phyloP scores from a whole-genome alignment of 345 rosid species.

The Reutealis trisperma region DNA sequence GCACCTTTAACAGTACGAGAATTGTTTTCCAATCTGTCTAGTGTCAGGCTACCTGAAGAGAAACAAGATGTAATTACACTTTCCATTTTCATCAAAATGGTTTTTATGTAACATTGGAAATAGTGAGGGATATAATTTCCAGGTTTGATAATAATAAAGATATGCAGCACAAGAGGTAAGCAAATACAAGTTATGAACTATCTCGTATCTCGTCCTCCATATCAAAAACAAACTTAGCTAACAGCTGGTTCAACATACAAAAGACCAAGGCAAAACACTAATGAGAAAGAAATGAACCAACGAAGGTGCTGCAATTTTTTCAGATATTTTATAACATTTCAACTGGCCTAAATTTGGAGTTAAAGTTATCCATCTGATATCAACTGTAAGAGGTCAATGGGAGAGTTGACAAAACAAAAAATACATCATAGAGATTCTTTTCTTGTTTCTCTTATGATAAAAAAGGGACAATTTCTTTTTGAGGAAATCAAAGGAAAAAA shows the following conservation, averaged over 20 bases:
- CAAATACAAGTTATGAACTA: no score
- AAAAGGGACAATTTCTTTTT: neutral
- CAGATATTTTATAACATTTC: neutral
- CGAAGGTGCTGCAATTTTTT: neutral
- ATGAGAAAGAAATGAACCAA: neutral
- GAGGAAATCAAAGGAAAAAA: conserved; percentile 12
- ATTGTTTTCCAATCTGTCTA: conserved; percentile 77
- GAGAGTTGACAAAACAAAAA: neutral
- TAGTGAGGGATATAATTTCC: neutral
- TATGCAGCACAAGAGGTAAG: neutral
- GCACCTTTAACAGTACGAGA: conserved; percentile 92
- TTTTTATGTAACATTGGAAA: neutral
- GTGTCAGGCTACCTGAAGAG: conserved; percentile 55
- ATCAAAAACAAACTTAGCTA: neutral
- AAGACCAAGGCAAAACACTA: neutral
- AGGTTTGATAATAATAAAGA: neutral
- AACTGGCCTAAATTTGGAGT: neutral
- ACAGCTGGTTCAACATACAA: neutral
- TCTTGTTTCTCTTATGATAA: neutral
- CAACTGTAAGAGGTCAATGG: neutral
- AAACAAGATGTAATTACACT: conserved; percentile 6
- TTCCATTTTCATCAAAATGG: neutral
- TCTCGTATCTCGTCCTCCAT: no score
- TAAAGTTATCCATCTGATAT: neutral
- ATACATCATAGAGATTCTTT: neutral